These are phyloP conservation scores for Dictyostelium purpureum DNA, from an alignment of 78 protist genomes.

Conservation along the genomic window DNA sequence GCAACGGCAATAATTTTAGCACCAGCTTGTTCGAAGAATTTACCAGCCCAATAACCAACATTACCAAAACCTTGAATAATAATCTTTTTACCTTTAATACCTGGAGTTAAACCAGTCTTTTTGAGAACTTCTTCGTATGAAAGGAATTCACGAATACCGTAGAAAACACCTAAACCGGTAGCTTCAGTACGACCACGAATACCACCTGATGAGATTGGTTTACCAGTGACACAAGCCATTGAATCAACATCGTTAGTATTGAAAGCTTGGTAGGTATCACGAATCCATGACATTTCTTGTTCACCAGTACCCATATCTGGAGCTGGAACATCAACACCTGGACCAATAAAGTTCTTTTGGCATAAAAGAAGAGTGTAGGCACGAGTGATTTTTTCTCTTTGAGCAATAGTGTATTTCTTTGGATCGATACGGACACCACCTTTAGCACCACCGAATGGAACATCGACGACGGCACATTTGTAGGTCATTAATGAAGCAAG, in stretches of 20 bases:
- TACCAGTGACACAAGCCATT: conserved; percentile 94
- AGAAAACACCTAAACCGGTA: conserved; percentile 96
- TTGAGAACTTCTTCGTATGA: conserved; percentile 74
- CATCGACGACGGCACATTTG: conserved; percentile 96
- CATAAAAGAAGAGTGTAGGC: conserved; percentile 89
- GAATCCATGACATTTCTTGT: conserved; percentile 96
- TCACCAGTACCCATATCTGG: conserved; percentile 95
- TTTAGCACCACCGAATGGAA: conserved; percentile 96
- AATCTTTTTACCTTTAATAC: conserved; percentile 80
- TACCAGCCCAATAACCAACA: conserved; percentile 92
- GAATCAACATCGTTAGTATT: conserved; percentile 79
- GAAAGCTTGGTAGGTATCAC: conserved; percentile 87
- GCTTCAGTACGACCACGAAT: conserved; percentile 96
- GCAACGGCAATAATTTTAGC: conserved; percentile 89
- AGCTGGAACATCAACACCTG: conserved; percentile 95
- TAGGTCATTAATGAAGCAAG: conserved; percentile 93
- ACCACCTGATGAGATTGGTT: conserved; percentile 92
- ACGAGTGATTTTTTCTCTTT: conserved; percentile 93
- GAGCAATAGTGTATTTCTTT: conserved; percentile 86
- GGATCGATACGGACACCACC: conserved; percentile 95
- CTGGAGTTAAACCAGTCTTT: conserved; percentile 83
- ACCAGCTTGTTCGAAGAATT: conserved; percentile 85
- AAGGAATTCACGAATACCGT: conserved; percentile 87
- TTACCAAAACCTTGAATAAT: conserved; percentile 95
- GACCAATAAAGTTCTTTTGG: conserved; percentile 92